Conservation (phyloP, 495 filamentous ascomycete genomes). For the Hypoxylon crocopeplum region DNA sequence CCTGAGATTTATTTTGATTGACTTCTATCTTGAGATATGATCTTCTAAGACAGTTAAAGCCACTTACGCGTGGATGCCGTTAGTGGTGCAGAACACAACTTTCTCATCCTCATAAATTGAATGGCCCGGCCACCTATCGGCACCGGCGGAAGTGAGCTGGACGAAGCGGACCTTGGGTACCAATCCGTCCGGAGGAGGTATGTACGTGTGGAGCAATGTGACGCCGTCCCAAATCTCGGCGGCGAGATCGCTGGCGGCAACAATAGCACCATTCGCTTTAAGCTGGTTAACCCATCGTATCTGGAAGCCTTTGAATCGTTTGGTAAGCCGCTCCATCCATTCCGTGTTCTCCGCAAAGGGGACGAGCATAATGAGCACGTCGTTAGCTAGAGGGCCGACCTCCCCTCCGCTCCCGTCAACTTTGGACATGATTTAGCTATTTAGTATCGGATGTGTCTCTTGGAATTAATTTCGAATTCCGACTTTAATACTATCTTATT, state of each 20-base stretch:
- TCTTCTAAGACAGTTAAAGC: background rate
- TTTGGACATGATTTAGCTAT: slow-evolving; percentile 3
- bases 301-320: slow-evolving; percentile 37
- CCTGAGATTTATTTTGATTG: too few relatives aligned
- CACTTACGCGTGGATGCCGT: slow-evolving; percentile 33
- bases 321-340: slow-evolving; percentile 38
- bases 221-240: slow-evolving; percentile 38
- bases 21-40: too few relatives aligned
- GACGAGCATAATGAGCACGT: slow-evolving; percentile 25
- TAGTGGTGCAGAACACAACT: slow-evolving; percentile 42
- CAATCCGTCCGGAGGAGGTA: slow-evolving; percentile 30
- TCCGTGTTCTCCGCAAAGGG: slow-evolving; percentile 17
- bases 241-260: background rate
- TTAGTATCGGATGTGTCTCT: background rate
- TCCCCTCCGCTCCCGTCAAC: background rate
- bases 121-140: slow-evolving; percentile 42
- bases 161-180: slow-evolving; percentile 41
- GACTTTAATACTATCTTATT: background rate
- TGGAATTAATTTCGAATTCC: background rate
- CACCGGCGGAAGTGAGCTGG: slow-evolving; percentile 43
- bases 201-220: slow-evolving; percentile 32
- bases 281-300: slow-evolving; percentile 37
- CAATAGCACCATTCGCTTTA: background rate
- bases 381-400: slow-evolving; percentile 19
- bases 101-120: slow-evolving; percentile 38